Evolutionary conservation across 345 rosid species (phyloP), one percentile per base, ranked within the genome.

Genomic region (Ceriops zippeliana): DNA sequence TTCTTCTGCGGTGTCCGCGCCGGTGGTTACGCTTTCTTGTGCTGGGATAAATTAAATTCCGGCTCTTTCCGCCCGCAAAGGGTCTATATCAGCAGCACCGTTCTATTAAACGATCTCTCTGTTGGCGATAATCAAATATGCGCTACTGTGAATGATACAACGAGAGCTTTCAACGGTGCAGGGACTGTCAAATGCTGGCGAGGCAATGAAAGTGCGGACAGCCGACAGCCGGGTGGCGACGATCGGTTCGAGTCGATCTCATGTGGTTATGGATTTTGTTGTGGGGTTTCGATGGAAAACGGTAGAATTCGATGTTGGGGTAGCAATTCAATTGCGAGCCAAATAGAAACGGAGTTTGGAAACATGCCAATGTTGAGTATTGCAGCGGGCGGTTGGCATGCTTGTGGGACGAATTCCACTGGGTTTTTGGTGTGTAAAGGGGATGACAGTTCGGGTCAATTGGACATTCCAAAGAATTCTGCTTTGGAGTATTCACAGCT

Each of bases 91-190:
- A 86, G 62, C 77, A 63, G 35, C 63, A 61, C 80, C 34, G 90
- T 77, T 75, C 10, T 81, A 28, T 63, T 91, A 7, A 35, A 61
- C 60, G 63, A 28, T 21, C 79, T 89, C 72, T 71, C 97, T 24
- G 79, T 88, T 67, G 97, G 96, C 0, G 91, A 83, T 8, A 34
- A 64, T 31, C 96, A 89, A 57, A 79, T 91, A 37, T 91, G 97
- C 65, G 91, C 89, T 15, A 80, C 85, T 54, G 74, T 86, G 2
- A 78, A 68, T 62, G 80, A 65, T 22, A 73, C 81, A 1, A 19
- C 32, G 0, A 32, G 49, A 42, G 49, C 5, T 17, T 24, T 9
- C 27, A 15, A 74, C 30, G 58, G 11, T 49, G 61, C 74, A 30
- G 73, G 77, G 9, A 62, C 62, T n/a, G 70, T 85, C n/a, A 74